phyloP scores from a whole-genome alignment of 2,329 filamentous ascomycete genomes.

The Sclerotinia sclerotiorum region DNA sequence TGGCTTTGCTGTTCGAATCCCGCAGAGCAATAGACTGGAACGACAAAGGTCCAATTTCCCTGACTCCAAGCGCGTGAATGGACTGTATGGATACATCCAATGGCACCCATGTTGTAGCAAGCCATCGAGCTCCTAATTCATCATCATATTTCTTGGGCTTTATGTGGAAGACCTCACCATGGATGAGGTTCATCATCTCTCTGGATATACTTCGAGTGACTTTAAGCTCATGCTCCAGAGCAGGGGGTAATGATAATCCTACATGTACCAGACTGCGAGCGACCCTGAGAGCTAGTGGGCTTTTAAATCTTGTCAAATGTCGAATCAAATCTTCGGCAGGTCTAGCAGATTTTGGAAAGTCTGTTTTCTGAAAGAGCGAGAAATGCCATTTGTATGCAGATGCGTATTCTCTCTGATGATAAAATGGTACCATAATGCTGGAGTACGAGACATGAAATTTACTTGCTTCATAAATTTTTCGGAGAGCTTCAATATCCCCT shows the following conservation, averaged over 20 bases:
- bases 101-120: slow-evolving; percentile 73
- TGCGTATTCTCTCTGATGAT: slow-evolving; percentile 41
- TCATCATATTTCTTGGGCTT: slow-evolving; percentile 59
- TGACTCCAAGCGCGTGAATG: slow-evolving; percentile 68
- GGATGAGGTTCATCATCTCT: slow-evolving; percentile 40
- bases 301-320: slow-evolving; percentile 42
- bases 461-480: slow-evolving; percentile 44
- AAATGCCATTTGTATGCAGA: slow-evolving; percentile 49
- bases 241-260: slow-evolving; percentile 32
- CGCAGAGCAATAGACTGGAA: slow-evolving; percentile 74
- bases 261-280: slow-evolving; percentile 34
- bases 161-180: slow-evolving; percentile 37
- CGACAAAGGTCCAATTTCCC: slow-evolving; percentile 71
- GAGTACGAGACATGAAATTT: slow-evolving; percentile 46
- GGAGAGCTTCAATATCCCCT: slow-evolving; percentile 42
- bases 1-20: slow-evolving; percentile 54
- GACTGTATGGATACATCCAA: slow-evolving; percentile 71
- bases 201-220: slow-evolving; percentile 32
- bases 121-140: slow-evolving; percentile 72
- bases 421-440: slow-evolving; percentile 45
- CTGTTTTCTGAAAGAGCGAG: slow-evolving; percentile 44
- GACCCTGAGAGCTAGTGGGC: slow-evolving; percentile 32
- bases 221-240: slow-evolving; percentile 23
- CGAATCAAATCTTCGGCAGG: slow-evolving; percentile 45
- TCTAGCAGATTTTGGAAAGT: slow-evolving; percentile 44